Base-by-base conservation (phyloP, 768 basidiomycete genomes). In the Zangia roseola region DNA sequence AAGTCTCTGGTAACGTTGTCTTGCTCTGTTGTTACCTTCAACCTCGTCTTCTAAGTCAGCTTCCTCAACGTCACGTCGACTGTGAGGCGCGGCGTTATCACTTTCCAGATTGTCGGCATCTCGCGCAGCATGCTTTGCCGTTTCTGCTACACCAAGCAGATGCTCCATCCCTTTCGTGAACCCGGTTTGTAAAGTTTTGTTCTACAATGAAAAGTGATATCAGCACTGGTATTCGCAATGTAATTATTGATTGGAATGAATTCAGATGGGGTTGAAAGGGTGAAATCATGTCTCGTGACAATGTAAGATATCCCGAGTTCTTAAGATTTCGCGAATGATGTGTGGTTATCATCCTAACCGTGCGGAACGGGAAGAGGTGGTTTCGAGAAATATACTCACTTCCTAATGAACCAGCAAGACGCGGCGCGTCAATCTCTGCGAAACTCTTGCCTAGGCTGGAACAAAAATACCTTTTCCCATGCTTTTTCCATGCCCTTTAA, bases 81-180 rank as follows among this genome's bases (percentile, higher is more conserved):
- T 17, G 14, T 31, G 31, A 16, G 13, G 5, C 12, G 21, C 26
- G 10, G 50, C 36, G 21, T 39, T 50, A 35, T 49, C 35, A 28
- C 41, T 33, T 43, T 59, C 57, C 14, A 47, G 33, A 34, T 50
- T 48, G 14, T 50, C 5, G 10, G 14, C 24, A 14, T 52, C 50
- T 39, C 42, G 37, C 21, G 42, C 38, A 19, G 23, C 43, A 40
- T 50, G 45, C 59, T 62, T 28, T 54, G 54, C 19, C 65, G 35
- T 30, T 33, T 65, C 51, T 14, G 51, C 69, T n/a, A 88, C 81
- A 33, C 81, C 86, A 24, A 97, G 74, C 5, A 90, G 65, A 34
- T 69, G 69, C 58, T 97, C 92, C 93, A 97, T 97, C 16, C 86
- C 90, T 37, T 66, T 62, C 7, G 74, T 78, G 68, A 94, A 92